A percentile compares a stretch with the other conserved stretches of the same genome.
These are phyloP conservation scores for Penicillium waksmanii DNA, from an alignment of 495 filamentous ascomycete species.

Conservation along the genomic window DNA sequence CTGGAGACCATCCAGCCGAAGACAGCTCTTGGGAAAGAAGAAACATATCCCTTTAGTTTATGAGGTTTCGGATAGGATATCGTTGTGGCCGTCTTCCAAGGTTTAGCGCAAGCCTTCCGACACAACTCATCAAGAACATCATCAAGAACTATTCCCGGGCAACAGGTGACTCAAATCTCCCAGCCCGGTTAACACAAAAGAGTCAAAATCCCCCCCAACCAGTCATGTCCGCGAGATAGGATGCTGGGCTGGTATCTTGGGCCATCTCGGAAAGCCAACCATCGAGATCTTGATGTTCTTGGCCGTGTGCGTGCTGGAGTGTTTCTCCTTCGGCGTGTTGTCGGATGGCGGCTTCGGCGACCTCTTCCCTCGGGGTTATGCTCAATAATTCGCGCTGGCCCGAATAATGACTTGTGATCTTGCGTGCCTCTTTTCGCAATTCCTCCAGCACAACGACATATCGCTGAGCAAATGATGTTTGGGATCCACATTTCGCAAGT, in stretches of 20 bases:
- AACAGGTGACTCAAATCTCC: constrained; percentile 11
- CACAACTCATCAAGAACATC: neutral
- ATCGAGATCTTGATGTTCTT: constrained; percentile 8
- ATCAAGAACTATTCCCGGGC: constrained; percentile 1
- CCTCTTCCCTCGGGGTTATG: neutral
- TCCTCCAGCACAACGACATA: constrained; percentile 48
- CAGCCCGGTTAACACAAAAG: constrained; percentile 14
- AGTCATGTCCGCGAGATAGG: constrained; percentile 21
- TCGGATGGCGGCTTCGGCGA: neutral
- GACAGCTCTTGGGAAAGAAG: constrained; percentile 47
- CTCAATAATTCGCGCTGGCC: neutral
- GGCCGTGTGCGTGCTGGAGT: neutral
- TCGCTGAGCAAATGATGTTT: constrained; percentile 27
- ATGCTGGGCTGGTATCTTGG: constrained; percentile 20
- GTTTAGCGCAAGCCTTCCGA: neutral
- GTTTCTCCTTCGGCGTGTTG: neutral
- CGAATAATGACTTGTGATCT: neutral
- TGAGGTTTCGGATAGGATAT: constrained; percentile 23
- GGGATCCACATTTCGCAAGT: constrained; percentile 23
- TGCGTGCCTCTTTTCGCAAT: constrained; percentile 43
- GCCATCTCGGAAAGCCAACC: constrained; percentile 17
- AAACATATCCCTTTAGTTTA: constrained; percentile 63
- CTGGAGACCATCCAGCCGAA: constrained; percentile 56
- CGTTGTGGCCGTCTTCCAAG: no score
- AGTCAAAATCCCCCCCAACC: constrained; percentile 36